These are phyloP conservation scores for Cercophora sp. DNA, from an alignment of 495 filamentous ascomycete genomes.

Conservation along the genomic window DNA sequence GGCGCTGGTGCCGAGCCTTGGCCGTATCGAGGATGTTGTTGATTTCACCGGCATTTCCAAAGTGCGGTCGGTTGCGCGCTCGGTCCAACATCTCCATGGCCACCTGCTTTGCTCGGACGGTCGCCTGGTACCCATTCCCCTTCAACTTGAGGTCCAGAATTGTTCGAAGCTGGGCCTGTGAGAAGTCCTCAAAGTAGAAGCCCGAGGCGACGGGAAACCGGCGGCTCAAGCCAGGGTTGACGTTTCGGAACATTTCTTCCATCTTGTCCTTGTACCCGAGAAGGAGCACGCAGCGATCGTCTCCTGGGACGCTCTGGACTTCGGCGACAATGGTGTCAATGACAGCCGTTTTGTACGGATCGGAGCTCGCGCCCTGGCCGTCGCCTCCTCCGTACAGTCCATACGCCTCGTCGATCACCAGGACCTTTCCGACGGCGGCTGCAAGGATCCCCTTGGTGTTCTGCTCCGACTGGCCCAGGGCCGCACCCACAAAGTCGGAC, in stretches of 20 bases:
- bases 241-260: slow-evolving; percentile 72
- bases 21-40: slow-evolving; percentile 61
- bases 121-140: slow-evolving; percentile 41
- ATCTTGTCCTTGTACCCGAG: slow-evolving; percentile 78
- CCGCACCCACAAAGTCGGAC: slow-evolving; percentile 64
- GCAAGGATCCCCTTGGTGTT: slow-evolving; percentile 70
- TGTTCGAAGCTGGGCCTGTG: slow-evolving; percentile 48
- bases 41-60: slow-evolving; percentile 61
- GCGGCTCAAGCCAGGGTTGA: slow-evolving; percentile 69
- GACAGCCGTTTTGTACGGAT: slow-evolving; percentile 61
- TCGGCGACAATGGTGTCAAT: slow-evolving; percentile 81
- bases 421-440: slow-evolving; percentile 63
- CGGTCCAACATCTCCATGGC: slow-evolving; percentile 50
- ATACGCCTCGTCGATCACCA: slow-evolving; percentile 77
- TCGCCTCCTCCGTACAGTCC: slow-evolving; percentile 38
- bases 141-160: slow-evolving; percentile 59
- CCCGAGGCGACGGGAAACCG: slow-evolving; percentile 63
- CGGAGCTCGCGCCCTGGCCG: slow-evolving; percentile 22
- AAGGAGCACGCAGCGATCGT: slow-evolving; percentile 73
- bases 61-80: slow-evolving; percentile 53
- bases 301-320: slow-evolving; percentile 70
- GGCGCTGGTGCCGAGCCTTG: slow-evolving; percentile 55
- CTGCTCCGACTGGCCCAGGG: slow-evolving; percentile 62
- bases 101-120: slow-evolving; percentile 37
- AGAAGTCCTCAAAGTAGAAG: slow-evolving; percentile 71